phyloP scores from a whole-genome alignment of 139 green algal genomes.

The Chlorella sorokiniana region DNA sequence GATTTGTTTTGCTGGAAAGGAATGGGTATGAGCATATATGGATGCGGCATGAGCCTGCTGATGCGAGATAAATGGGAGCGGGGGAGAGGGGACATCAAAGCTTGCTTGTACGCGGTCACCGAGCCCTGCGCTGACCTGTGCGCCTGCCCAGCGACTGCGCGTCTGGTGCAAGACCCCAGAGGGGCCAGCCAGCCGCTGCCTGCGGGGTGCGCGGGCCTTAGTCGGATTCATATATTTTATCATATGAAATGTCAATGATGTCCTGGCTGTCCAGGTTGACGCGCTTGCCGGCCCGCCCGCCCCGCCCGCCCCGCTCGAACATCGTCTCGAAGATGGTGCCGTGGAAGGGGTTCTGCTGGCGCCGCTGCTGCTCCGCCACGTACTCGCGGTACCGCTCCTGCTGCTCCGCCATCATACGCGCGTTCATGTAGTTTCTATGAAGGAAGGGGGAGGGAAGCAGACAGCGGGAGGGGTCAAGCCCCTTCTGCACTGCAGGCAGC shows the following conservation, averaged over 20 bases:
- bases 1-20: too few species aligned
- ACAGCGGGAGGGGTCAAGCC: not conserved
- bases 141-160: too few species aligned
- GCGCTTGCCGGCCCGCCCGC: not conserved
- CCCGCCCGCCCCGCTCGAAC: not conserved
- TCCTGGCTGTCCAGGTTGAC: not conserved
- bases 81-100: too few species aligned
- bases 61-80: too few species aligned
- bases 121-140: too few species aligned
- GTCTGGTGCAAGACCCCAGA: too few species aligned
- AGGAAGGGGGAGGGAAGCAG: not conserved
- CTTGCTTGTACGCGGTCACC: too few species aligned
- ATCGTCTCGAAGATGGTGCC: not conserved
- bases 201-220: too few species aligned
- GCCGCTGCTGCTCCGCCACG: constrained; percentile 15
- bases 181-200: too few species aligned
- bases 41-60: too few species aligned
- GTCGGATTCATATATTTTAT: not conserved
- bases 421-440: constrained; percentile 26
- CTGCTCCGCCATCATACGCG: constrained; percentile 9
- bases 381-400: constrained; percentile 30
- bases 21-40: too few species aligned
- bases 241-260: not conserved
- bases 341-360: constrained; percentile 11
- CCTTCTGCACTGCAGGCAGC: not conserved